These are phyloP conservation scores for Macrocystidia cucumis DNA, from an alignment of 1,284 basidiomycete genomes.

Conservation along the genomic window DNA sequence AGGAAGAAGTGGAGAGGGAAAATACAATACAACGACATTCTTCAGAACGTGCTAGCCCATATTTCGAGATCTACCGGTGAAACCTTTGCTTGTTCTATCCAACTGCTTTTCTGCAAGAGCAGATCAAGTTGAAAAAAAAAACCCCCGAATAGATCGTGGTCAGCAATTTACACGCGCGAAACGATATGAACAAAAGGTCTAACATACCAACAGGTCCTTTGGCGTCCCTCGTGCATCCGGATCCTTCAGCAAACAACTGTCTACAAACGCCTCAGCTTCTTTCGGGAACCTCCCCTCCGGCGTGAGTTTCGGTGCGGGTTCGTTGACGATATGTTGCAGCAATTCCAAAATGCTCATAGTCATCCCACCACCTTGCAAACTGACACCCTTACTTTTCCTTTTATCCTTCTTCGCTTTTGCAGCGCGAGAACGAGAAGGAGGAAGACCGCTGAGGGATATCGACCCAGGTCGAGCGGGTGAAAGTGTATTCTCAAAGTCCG, in stretches of 20 bases:
- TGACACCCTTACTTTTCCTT: slow-evolving; percentile 27
- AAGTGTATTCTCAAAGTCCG: slow-evolving; percentile 64
- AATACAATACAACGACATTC: neutral
- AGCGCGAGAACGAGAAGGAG: slow-evolving; percentile 13
- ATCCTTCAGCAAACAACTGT: slow-evolving; percentile 66
- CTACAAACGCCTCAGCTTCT: slow-evolving; percentile 56
- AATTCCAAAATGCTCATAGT: slow-evolving; percentile 87
- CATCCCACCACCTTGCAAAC: slow-evolving; percentile 51
- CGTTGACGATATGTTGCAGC: slow-evolving; percentile 88
- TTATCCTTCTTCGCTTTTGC: slow-evolving; percentile 31
- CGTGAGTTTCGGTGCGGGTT: slow-evolving; percentile 67
- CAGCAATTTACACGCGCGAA: neutral
- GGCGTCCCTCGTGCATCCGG: slow-evolving; percentile 9
- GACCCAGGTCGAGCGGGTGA: slow-evolving; percentile 47
- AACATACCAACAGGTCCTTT: slow-evolving; percentile 16
- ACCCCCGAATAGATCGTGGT: slow-evolving; percentile 2
- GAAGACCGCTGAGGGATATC: slow-evolving; percentile 22
- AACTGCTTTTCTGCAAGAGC: slow-evolving; percentile 13
- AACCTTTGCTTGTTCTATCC: slow-evolving; percentile 17
- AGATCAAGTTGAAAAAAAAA: no score
- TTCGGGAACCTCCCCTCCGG: slow-evolving; percentile 30
- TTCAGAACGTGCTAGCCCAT: slow-evolving; percentile 17
- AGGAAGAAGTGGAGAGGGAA: neutral
- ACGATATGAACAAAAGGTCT: neutral
- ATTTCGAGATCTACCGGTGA: slow-evolving; percentile 16